These are phyloP conservation scores for Penicillium maclennaniae DNA, from an alignment of 495 filamentous ascomycete genomes.

Conservation along the genomic window DNA sequence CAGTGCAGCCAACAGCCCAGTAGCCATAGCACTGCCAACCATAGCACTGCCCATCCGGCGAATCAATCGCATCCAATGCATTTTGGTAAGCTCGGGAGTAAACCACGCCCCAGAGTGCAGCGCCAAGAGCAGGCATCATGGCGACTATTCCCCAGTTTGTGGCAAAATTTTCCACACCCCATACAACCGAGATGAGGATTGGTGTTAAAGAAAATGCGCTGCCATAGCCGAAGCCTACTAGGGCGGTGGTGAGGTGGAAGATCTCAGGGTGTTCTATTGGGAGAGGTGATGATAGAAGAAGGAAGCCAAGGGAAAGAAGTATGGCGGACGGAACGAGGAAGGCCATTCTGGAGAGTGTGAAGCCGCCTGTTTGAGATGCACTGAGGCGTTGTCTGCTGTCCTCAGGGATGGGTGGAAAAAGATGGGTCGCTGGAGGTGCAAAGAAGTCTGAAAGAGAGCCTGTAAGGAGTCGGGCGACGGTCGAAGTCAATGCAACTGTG, in stretches of 20 bases:
- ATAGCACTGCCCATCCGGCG: slow-evolving; percentile 49
- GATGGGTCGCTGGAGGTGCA: slow-evolving; percentile 58
- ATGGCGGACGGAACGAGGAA: slow-evolving; percentile 75
- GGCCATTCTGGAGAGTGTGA: slow-evolving; percentile 68
- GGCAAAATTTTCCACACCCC: slow-evolving; percentile 97
- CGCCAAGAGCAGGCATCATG: slow-evolving; percentile 81
- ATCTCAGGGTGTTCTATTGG: slow-evolving; percentile 62
- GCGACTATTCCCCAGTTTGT: slow-evolving; percentile 97
- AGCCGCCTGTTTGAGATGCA: slow-evolving; percentile 22
- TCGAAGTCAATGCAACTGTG: slow-evolving; percentile 84
- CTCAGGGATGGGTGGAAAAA: slow-evolving; percentile 36
- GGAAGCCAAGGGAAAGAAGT: slow-evolving; percentile 71
- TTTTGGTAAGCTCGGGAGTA: slow-evolving; percentile 80
- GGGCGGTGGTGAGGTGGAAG: slow-evolving; percentile 75
- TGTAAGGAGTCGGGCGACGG: slow-evolving; percentile 77
- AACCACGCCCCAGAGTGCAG: slow-evolving; percentile 78
- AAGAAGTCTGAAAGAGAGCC: slow-evolving; percentile 85
- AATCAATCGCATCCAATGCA: slow-evolving; percentile 37
- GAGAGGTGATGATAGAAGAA: slow-evolving; percentile 67
- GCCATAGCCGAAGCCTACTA: slow-evolving; percentile 88
- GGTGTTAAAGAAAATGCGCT: slow-evolving; percentile 84
- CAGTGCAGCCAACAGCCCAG: slow-evolving; percentile 68
- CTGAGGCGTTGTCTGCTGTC: slow-evolving; percentile 12
- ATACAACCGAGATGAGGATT: slow-evolving; percentile 89
- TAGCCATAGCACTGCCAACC: slow-evolving; percentile 81